Evolutionary conservation across 768 basidiomycete species (phyloP).

Genomic region (Mycena chlorophos): DNA sequence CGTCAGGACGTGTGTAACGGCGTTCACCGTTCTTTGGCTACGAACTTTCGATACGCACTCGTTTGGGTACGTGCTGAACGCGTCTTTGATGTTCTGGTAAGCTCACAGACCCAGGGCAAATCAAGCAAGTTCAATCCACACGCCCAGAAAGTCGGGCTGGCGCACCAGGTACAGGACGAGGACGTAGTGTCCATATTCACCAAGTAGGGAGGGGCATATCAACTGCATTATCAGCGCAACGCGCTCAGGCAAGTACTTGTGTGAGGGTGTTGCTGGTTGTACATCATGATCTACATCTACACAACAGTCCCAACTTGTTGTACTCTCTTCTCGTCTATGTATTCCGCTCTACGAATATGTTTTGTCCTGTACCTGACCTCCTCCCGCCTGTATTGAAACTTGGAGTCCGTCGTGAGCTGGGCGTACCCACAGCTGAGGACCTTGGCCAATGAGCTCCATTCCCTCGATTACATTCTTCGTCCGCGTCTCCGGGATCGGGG

Average conservation of each 20-base stretch:
- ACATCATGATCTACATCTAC: no score
- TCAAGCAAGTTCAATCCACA: conserved; percentile 93
- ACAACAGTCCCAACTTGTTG: no score
- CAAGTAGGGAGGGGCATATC: no score
- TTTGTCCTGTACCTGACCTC: conserved; percentile 50
- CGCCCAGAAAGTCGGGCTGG: conserved; percentile 89
- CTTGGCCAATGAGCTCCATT: conserved; percentile 48
- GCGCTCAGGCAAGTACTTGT: no score
- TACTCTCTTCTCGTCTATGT: not conserved
- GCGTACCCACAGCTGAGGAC: conserved; percentile 56
- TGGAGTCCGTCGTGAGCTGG: conserved; percentile 78
- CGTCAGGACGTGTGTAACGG: conserved; percentile 86
- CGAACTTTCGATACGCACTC: conserved; percentile 92
- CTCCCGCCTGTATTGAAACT: conserved; percentile 40
- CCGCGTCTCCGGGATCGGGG: conserved; percentile 22
- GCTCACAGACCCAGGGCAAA: conserved; percentile 60
- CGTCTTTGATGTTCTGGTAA: not conserved
- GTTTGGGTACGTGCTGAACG: conserved; percentile 68
- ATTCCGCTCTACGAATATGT: conserved; percentile 42
- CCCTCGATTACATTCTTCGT: conserved; percentile 42
- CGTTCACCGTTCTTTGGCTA: conserved; percentile 84
- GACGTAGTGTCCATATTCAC: conserved; percentile 73
- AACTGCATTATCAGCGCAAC: no score
- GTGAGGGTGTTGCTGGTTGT: no score
- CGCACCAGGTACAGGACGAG: conserved; percentile 82